phyloP scores from a whole-genome alignment of 805 yeast genomes.

The Isabelozyma gotoi region DNA sequence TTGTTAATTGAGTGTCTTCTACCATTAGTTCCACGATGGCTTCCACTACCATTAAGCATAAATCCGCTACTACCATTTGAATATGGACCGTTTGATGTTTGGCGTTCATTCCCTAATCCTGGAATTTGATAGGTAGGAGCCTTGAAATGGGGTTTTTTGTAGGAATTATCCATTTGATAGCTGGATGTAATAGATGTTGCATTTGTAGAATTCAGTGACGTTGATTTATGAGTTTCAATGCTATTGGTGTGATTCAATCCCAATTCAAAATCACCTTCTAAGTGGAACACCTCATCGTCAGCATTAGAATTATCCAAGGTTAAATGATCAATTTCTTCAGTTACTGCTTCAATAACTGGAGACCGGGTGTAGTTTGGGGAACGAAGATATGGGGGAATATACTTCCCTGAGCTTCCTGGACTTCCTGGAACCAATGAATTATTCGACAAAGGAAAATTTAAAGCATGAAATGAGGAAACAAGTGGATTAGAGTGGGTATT shows the following conservation, averaged over 20 bases:
- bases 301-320: constrained; percentile 24
- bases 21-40: constrained; percentile 1
- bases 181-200: neutral
- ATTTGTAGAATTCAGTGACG: constrained; percentile 4
- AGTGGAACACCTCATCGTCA: constrained; percentile 39
- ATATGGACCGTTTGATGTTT: neutral
- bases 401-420: constrained; percentile 25
- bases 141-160: constrained; percentile 14
- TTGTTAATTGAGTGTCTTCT: constrained; percentile 11
- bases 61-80: neutral
- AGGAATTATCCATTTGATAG: constrained; percentile 5
- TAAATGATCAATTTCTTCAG: constrained; percentile 37
- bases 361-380: constrained; percentile 34
- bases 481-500: neutral
- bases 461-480: constrained; percentile 2
- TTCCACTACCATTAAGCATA: neutral
- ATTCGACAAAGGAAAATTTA: constrained; percentile 4
- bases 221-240: neutral
- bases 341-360: constrained; percentile 30
- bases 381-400: constrained; percentile 43
- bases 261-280: constrained; percentile 38
- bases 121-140: constrained; percentile 9
- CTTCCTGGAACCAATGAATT: constrained; percentile 3
- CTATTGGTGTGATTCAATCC: constrained; percentile 1
- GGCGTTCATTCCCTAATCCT: neutral